Base-by-base conservation (phyloP, 768 basidiomycete genomes). In the Sporobolomyces pararoseus region DNA sequence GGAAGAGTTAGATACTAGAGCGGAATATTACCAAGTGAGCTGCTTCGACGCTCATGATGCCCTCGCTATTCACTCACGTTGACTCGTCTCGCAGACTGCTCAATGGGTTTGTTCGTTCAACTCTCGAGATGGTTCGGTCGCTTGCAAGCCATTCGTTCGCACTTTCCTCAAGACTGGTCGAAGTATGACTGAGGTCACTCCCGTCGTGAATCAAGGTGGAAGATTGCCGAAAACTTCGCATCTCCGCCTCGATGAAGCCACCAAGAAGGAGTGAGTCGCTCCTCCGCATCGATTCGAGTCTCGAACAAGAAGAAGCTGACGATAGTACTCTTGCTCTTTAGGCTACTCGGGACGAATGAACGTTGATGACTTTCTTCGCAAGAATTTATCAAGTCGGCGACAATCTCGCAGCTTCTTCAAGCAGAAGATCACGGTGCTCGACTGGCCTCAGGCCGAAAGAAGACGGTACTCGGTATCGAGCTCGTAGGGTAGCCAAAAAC, bases 121-220 rank as follows among this genome's bases (percentile, higher is more conserved):
- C 67, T 75, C 71, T 21, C 76, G 71, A 17, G 23, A 66, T 21
- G 51, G 49, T 46, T 50, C 35, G 31, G 74, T 85, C 53, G 83
- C 85, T 44, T 92, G 90, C 77, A 86, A 85, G 77, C 90, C 89
- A 9, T 79, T 92, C 52, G 85, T 87, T 34, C 85, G 91, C 21
- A 82, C 91, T 32, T 89, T 93, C 75, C 82, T 83, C 78, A 80
- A 50, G 44, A 7, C 39, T 19, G 58, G 27, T 6, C 1, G 29
- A 25, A 17, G 25, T 34, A 57, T 71, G 53, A 37, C 55, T 17
- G 71, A 72, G 42, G 51, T 72, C 12, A 68, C 71, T 39, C 50
- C 55, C 2, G 10, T 34, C 35, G 65, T 71, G 17, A 66, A 66
- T 44, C 60, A 52, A 16, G 70, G 70, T 0, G 60, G 59, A 0